Evolutionary conservation across 2,329 filamentous ascomycete species (phyloP).

Genomic region (Phialocephala sp.): DNA sequence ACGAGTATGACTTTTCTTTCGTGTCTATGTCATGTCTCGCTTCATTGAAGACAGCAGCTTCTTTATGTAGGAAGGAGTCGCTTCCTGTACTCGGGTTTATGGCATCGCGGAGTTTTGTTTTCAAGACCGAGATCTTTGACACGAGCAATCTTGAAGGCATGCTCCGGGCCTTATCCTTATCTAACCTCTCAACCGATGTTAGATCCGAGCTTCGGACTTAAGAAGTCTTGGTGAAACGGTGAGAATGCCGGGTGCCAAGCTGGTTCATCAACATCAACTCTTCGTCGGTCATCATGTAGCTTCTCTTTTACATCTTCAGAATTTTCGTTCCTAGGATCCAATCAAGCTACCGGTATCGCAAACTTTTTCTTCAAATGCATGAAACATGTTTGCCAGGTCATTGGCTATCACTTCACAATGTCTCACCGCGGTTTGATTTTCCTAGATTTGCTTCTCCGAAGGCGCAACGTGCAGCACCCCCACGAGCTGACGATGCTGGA

Average conservation of each 20-base stretch:
- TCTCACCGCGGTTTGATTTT: not conserved
- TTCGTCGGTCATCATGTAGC: not conserved
- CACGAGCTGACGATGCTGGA: not conserved
- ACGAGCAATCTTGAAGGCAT: constrained; percentile 3
- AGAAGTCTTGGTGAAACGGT: not conserved
- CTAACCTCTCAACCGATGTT: not conserved
- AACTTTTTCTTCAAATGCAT: not conserved
- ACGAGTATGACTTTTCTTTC: not conserved
- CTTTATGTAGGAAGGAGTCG: not conserved
- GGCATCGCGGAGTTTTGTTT: constrained; percentile 8
- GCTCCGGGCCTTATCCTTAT: not conserved
- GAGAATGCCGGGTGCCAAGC: too few species aligned
- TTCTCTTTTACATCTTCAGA: not conserved
- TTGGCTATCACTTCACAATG: not conserved
- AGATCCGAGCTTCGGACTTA: constrained; percentile 1
- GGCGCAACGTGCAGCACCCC: not conserved
- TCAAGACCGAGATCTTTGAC: constrained; percentile 4
- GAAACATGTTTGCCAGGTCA: not conserved
- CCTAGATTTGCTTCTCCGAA: not conserved
- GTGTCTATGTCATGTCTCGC: not conserved
- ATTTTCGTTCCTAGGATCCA: not conserved
- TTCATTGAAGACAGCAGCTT: not conserved
- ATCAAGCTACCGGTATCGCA: not conserved
- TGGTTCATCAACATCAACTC: not conserved
- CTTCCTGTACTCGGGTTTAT: not conserved